Base-by-base conservation (phyloP, 768 basidiomycete genomes). In the Leccinum sublutescens region DNA sequence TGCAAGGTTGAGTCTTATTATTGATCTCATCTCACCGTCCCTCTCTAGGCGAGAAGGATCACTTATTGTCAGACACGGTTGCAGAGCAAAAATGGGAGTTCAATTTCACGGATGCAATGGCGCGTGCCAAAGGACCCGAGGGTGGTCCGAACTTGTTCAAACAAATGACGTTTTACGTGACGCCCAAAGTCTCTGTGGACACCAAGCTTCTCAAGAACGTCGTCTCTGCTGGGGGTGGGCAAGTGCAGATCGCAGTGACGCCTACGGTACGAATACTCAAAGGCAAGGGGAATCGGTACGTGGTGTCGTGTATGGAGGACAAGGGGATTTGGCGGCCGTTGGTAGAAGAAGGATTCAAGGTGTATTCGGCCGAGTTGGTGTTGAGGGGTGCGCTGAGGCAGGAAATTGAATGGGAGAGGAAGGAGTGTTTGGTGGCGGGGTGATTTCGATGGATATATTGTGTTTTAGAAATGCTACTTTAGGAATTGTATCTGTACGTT, bases 341-440 rank as follows among this genome's bases (percentile, higher is more conserved):
- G 43, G 76, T 75, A 0, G 66, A 81, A 19, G 75, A 75, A 14
- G 77, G 82, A 0, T 75, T 80, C 62, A 77, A 77, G 19, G 79
- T 93, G n/a, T 93, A 90, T 71, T 81, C 80, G 0, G 79, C 82
- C 29, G 90, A 93, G 68, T 74, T 93, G 27, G 70, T 94, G 14
- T 71, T 93, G 59, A 83, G 77, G 34, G 83, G 79, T 0, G 83
- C 85, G 1, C 69, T 92, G 68, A 83, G 77, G 60, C 92, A 93
- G 69, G 73, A 85, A 63, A 76, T 90, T 21, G 83, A 85, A 23
- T 89, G 85, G 84, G 79, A 89, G 25, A 78, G 80, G 48, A 67
- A 52, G 12, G 66, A 59, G 21, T 74, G 63, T 49, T 31, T 74
- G 12, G 57, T 69, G 11, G 54, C 54, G 3, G 60, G 62, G 31